A percentile compares a stretch with the other conserved stretches of the same genome.
Evolutionary conservation across 163 green algal species (phyloP).

Genomic region (Volvox carteri): DNA sequence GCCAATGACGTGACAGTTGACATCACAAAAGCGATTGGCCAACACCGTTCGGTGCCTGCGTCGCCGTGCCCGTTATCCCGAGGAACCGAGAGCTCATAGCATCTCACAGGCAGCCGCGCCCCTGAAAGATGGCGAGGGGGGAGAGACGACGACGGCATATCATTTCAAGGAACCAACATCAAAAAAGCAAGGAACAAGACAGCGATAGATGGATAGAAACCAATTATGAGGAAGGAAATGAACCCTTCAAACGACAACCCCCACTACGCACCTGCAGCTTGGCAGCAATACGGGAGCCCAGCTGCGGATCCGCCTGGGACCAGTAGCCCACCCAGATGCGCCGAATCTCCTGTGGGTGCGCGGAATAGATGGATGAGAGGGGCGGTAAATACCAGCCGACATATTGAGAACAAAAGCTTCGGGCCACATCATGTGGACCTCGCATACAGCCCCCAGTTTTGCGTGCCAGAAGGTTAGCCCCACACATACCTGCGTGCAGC

Average conservation of each 20-base stretch:
- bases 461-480: neutral
- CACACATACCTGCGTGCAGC: conserved; percentile 71
- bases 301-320: conserved; percentile 85
- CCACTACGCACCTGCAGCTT: conserved; percentile 82
- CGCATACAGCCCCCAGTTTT: neutral
- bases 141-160: no score
- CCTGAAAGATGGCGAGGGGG: no score
- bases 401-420: neutral
- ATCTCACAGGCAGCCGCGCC: conserved; percentile 45
- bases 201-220: neutral
- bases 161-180: no score
- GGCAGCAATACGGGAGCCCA: conserved; percentile 85
- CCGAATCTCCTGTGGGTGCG: conserved; percentile 81
- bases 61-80: no score
- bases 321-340: conserved; percentile 97
- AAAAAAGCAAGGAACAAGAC: neutral
- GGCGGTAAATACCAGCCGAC: neutral
- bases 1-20: no score
- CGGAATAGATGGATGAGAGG: neutral
- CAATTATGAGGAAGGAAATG: neutral
- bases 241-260: neutral
- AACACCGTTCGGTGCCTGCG: no score
- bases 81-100: no score
- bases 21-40: no score
- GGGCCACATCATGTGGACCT: neutral